Percentiles rank a stretch among this genome's conserved stretches.
Evolutionary conservation across 208 protist genomes (phyloP).

Genomic region (Trypanosoma boissoni): DNA sequence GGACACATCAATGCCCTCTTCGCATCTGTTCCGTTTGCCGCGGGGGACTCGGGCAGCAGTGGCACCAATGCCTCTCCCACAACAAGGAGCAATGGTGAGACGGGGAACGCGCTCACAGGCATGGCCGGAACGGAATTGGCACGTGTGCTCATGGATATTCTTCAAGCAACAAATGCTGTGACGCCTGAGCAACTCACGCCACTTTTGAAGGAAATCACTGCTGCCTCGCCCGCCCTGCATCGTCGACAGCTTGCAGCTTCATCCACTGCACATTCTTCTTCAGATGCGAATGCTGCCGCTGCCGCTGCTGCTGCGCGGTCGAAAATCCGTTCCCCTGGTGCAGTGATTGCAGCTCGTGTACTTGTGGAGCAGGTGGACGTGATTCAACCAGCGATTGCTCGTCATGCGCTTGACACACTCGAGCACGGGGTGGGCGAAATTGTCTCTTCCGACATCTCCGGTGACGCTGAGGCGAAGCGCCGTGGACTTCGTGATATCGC

Average conservation of each 20-base stretch:
- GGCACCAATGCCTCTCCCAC: too few species aligned
- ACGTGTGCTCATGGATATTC: conserved; percentile 46
- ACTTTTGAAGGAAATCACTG: conserved; percentile 43
- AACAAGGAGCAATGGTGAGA: conserved; percentile 5
- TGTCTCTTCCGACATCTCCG: conserved; percentile 20
- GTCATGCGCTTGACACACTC: conserved; percentile 33
- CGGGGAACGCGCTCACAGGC: conserved; percentile 26
- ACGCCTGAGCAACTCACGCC: conserved; percentile 46
- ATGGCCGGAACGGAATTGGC: conserved; percentile 51
- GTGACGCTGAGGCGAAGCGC: conserved; percentile 12
- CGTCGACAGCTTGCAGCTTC: conserved; percentile 7
- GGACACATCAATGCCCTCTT: conserved; percentile 39
- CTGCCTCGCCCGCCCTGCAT: conserved; percentile 31
- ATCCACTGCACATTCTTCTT: background rate
- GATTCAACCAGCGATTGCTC: conserved; percentile 44
- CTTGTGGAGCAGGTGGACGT: conserved; percentile 41
- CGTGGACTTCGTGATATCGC: conserved; percentile 28
- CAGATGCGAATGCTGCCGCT: background rate
- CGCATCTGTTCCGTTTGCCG: conserved; percentile 28
- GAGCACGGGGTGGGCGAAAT: conserved; percentile 38
- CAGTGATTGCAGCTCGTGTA: conserved; percentile 48
- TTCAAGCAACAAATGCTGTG: conserved; percentile 36
- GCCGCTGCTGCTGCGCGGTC: background rate
- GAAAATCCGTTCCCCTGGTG: conserved; percentile 19
- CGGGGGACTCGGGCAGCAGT: too few species aligned